These are phyloP conservation scores for Linnemannia exigua DNA, from an alignment of 192 early-diverging fungal genomes.

Conservation along the genomic window DNA sequence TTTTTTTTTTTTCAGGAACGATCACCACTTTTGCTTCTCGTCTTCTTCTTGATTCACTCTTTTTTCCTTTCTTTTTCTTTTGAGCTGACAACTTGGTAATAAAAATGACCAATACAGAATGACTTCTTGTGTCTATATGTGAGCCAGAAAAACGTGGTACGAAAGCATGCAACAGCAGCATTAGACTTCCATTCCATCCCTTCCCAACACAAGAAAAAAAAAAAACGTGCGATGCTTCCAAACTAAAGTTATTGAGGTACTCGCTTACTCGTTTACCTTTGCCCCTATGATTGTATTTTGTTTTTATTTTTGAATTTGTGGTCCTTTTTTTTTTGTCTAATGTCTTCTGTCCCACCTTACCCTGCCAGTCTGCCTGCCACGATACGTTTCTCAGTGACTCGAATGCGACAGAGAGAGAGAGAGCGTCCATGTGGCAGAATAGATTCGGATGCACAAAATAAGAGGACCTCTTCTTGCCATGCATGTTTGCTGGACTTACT, in stretches of 20 bases:
- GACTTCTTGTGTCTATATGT: neutral
- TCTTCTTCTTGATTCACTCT: neutral
- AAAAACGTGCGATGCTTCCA: conserved; percentile 2
- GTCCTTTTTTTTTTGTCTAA: neutral
- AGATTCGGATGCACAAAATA: conserved; percentile 21
- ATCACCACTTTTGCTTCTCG: neutral
- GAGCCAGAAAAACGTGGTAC: neutral
- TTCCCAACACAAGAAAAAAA: conserved; percentile 12
- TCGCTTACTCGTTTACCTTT: too few relatives aligned
- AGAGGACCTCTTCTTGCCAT: neutral
- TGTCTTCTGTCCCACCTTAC: neutral
- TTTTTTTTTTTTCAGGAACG: neutral
- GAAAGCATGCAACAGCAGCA: neutral
- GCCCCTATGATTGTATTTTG: too few relatives aligned
- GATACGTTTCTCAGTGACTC: neutral
- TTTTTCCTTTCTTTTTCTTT: neutral
- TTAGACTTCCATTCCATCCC: too few relatives aligned
- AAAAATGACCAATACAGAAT: neutral
- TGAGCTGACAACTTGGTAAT: neutral
- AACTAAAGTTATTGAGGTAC: conserved; percentile 3
- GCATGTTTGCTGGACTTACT: neutral
- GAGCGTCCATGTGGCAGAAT: conserved; percentile 8
- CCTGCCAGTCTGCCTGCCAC: neutral
- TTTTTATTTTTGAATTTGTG: neutral
- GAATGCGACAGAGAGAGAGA: neutral